These are phyloP conservation scores for Petunia secreta DNA, from an alignment of 257 asterid genomes.

Conservation along the genomic window DNA sequence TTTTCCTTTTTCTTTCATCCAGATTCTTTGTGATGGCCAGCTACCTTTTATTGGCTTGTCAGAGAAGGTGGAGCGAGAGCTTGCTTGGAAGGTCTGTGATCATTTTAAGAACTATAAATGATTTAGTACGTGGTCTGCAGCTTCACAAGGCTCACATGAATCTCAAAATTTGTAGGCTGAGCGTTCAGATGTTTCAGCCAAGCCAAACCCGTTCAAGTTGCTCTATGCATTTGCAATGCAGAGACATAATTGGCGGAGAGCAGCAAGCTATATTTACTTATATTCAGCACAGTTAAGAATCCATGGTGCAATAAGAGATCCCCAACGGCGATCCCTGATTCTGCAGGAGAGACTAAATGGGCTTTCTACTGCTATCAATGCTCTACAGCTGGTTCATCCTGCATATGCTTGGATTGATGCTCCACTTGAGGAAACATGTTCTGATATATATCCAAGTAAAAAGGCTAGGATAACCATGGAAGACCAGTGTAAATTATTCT, in stretches of 20 bases:
- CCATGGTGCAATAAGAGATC: slow-evolving; percentile 70
- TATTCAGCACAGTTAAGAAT: slow-evolving; percentile 70
- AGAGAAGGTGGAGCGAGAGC: slow-evolving; percentile 93
- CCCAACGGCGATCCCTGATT: slow-evolving; percentile 54
- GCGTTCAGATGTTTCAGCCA: slow-evolving; percentile 79
- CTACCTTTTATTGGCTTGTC: slow-evolving; percentile 88
- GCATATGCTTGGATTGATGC: slow-evolving; percentile 91
- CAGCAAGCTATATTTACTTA: slow-evolving; percentile 77
- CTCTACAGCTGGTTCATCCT: slow-evolving; percentile 92
- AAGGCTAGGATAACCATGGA: slow-evolving; percentile 69
- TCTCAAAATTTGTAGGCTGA: slow-evolving; percentile 68
- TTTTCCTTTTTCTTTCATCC: slow-evolving; percentile 35
- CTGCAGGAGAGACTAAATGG: slow-evolving; percentile 93
- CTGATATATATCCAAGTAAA: slow-evolving; percentile 70
- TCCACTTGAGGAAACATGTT: slow-evolving; percentile 52
- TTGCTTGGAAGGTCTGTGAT: slow-evolving; percentile 84
- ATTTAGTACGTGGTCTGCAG: slow-evolving; percentile 21
- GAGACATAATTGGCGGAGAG: slow-evolving; percentile 93
- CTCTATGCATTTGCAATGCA: slow-evolving; percentile 93
- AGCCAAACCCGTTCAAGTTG: slow-evolving; percentile 83
- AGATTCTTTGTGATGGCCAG: slow-evolving; percentile 95
- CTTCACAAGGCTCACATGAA: slow-evolving; percentile 21
- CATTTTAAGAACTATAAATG: slow-evolving; percentile 21
- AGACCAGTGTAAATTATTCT: slow-evolving; percentile 56
- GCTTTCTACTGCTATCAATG: slow-evolving; percentile 86